phyloP scores from a whole-genome alignment of 2,329 filamentous ascomycete species.

The Diaporthe citrichinensis region DNA sequence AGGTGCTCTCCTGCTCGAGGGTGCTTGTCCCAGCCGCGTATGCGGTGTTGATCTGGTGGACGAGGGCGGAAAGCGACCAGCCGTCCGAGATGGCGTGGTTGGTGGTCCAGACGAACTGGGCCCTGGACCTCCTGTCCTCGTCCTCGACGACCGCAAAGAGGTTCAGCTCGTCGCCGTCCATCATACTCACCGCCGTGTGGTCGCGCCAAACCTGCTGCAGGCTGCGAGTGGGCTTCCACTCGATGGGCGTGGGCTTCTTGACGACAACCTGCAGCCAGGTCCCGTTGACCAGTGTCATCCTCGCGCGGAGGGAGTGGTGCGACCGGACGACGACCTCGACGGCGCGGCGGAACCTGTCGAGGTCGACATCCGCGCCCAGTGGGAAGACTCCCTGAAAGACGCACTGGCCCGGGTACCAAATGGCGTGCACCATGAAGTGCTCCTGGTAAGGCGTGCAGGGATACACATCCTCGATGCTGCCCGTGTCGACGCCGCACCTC shows the following conservation, averaged over 20 bases:
- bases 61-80: neutral
- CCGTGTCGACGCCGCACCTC: neutral
- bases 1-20: neutral
- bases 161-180: neutral
- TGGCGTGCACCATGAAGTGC: neutral
- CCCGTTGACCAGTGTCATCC: neutral
- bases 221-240: neutral
- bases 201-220: neutral
- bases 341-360: neutral
- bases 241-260: neutral
- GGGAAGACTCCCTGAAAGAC: neutral
- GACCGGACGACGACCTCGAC: neutral
- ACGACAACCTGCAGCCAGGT: neutral
- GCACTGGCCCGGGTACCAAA: neutral
- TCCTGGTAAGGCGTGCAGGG: neutral
- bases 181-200: neutral
- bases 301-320: neutral
- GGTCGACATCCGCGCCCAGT: neutral
- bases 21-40: neutral
- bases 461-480: neutral
- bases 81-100: neutral
- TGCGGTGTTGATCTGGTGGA: neutral
- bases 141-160: neutral
- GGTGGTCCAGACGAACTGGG: neutral
- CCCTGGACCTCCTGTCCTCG: neutral